A percentile compares a stretch with the other conserved stretches of the same genome.
phyloP scores from a whole-genome alignment of 306 rosid genomes.

The Vigna radiata region DNA sequence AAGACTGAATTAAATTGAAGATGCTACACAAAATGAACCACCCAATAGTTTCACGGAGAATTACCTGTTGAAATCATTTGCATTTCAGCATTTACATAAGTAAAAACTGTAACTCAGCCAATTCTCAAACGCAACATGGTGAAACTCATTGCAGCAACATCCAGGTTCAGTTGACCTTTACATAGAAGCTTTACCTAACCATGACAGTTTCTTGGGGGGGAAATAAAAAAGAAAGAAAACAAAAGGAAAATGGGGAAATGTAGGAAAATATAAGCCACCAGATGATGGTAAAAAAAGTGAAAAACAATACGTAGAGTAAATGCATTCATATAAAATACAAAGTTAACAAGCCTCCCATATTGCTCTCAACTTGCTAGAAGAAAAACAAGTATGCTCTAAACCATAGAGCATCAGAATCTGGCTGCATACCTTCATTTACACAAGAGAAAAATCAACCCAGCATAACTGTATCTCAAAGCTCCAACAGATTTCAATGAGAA shows the following conservation, averaged over 20 bases:
- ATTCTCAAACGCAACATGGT: conserved; percentile 69
- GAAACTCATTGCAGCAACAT: conserved; percentile 82
- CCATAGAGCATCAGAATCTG: conserved; percentile 61
- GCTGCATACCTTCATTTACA: conserved; percentile 82
- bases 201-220: conserved; percentile 54
- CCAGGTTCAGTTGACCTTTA: conserved; percentile 73
- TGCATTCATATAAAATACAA: conserved; percentile 44
- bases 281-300: conserved; percentile 51
- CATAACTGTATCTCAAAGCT: conserved; percentile 80
- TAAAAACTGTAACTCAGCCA: conserved; percentile 64
- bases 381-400: conserved; percentile 57
- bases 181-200: conserved; percentile 79
- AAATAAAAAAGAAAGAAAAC: background rate
- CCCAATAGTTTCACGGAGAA: conserved; percentile 55
- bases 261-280: conserved; percentile 67
- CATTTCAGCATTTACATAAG: conserved; percentile 68
- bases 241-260: conserved; percentile 32
- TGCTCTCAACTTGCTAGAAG: conserved; percentile 50
- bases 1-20: conserved; percentile 30
- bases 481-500: conserved; percentile 72
- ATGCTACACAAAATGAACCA: conserved; percentile 47
- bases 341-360: conserved; percentile 48
- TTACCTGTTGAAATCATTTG: conserved; percentile 79
- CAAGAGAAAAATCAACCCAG: conserved; percentile 77
- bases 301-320: conserved; percentile 42